Base-by-base conservation (phyloP, 2,329 filamentous ascomycete genomes). In the Nemania sp. region DNA sequence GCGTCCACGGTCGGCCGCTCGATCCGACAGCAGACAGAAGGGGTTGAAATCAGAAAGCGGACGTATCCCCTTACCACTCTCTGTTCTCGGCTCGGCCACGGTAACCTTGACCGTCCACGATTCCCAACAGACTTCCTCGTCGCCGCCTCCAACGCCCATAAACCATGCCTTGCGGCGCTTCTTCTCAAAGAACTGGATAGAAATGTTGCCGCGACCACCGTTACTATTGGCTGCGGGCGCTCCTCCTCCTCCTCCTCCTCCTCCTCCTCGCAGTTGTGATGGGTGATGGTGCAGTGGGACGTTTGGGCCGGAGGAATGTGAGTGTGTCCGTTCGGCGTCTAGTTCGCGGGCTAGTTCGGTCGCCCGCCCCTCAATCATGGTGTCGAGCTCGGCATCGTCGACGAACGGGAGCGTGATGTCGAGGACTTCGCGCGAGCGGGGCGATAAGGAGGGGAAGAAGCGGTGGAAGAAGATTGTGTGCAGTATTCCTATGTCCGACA, bases 381-480 rank as follows among this genome's bases (percentile, higher is more conserved):
- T 96, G 79, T 97, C 93, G 71, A 98, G 90, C 80, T 97, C 93
- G 72, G 92, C 91, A 78, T 98, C 93, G 78, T 94, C 90, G 77
- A 98, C 92, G 76, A 93, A 92, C 59, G 96, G 94, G 29, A 98
- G 88, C 38, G 93, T 94, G 69, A 97, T 87, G 81, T 97, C 94
- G 73, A 98, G 90, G 71, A 98, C 90, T 78, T 98, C 94, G 82
- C 93, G 91, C 71, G 93, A 94, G 71, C 89, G 88, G 5, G 96
- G 95, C 49, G 88, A 85, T 74, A 98, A 88, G 66, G 93, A 90
- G 65, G 93, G 93, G 85, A 98, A 98, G 88, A 95, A 97, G 77
- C 96, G 92, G 84, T 98, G 94, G 87, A 98, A 98, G 89, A 98
- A 99, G 80, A 98, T 98, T 58, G 94, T 97, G 80, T 98, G 94